A percentile compares a stretch with the other conserved stretches of the same genome.
Evolutionary conservation across 2,329 filamentous ascomycete genomes (phyloP).

Genomic region (Salinomyces thailandicus): DNA sequence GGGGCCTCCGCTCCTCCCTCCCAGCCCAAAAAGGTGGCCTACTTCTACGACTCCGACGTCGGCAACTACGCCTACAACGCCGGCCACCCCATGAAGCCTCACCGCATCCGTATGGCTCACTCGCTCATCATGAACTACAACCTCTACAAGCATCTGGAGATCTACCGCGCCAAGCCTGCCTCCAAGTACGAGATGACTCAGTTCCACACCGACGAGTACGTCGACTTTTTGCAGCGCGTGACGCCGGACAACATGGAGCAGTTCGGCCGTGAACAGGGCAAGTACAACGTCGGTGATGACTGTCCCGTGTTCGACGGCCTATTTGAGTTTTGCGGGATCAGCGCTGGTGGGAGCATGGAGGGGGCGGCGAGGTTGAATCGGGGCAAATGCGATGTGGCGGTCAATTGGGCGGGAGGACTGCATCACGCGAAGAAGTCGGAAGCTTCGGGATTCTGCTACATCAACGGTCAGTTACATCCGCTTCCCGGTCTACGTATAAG

Average conservation of each 20-base stretch:
- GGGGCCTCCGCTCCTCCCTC: slow-evolving; percentile 39
- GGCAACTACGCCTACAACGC: slow-evolving; percentile 94
- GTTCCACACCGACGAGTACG: slow-evolving; percentile 63
- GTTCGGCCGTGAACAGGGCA: slow-evolving; percentile 81
- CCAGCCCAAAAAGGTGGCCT: slow-evolving; percentile 75
- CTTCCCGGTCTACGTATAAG: no score
- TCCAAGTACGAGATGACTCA: slow-evolving; percentile 63
- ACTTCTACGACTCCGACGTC: slow-evolving; percentile 97
- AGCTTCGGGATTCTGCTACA: slow-evolving; percentile 39
- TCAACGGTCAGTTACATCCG: slow-evolving; percentile 32
- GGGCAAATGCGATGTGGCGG: slow-evolving; percentile 56
- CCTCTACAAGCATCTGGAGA: slow-evolving; percentile 64
- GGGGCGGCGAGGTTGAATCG: slow-evolving; percentile 57
- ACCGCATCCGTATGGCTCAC: slow-evolving; percentile 55
- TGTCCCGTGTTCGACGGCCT: slow-evolving; percentile 59
- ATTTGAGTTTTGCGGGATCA: slow-evolving; percentile 62
- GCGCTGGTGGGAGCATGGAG: slow-evolving; percentile 60
- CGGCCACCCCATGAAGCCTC: slow-evolving; percentile 58
- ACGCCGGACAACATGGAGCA: slow-evolving; percentile 98
- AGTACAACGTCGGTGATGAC: slow-evolving; percentile 55
- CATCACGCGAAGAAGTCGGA: slow-evolving; percentile 42
- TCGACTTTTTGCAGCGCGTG: slow-evolving; percentile 69
- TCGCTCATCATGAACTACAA: slow-evolving; percentile 62
- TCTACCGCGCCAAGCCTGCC: slow-evolving; percentile 43
- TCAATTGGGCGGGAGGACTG: slow-evolving; percentile 42